Percentiles rank a stretch among this genome's conserved stretches.
These are phyloP conservation scores for Stagonosporopsis tanaceti DNA, from an alignment of 2,329 filamentous ascomycete genomes.

Conservation along the genomic window DNA sequence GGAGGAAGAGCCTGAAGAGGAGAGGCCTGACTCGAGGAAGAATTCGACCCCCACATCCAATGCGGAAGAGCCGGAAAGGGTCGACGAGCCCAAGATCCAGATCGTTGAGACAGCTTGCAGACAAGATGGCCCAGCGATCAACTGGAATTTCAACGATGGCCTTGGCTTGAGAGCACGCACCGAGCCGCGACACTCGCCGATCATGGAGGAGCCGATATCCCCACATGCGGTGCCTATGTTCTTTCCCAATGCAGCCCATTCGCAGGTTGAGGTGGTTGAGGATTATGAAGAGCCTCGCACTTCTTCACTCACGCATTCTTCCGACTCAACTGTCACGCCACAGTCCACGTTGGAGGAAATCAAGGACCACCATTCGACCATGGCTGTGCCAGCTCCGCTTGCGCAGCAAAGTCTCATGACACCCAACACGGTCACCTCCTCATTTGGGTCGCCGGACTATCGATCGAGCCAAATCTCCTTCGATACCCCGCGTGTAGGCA, in stretches of 20 bases:
- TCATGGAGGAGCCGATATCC: conserved; percentile 35
- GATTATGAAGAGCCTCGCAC: conserved; percentile 58
- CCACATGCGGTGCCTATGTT: conserved; percentile 33
- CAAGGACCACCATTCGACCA: conserved; percentile 49
- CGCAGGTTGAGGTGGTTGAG: conserved; percentile 55
- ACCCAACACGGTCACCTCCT: conserved; percentile 67
- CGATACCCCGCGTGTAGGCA: conserved; percentile 76
- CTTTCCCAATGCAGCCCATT: conserved; percentile 25
- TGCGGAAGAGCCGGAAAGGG: conserved; percentile 48
- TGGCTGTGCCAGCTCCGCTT: conserved; percentile 50
- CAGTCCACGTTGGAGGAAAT: conserved; percentile 38
- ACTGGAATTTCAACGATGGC: conserved; percentile 54
- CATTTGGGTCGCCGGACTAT: conserved; percentile 70
- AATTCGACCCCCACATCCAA: conserved; percentile 19
- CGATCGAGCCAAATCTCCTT: conserved; percentile 69
- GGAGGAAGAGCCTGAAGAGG: conserved; percentile 74
- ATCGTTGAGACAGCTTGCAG: conserved; percentile 55
- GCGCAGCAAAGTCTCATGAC: conserved; percentile 65
- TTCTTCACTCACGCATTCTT: conserved; percentile 59
- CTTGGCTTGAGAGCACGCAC: conserved; percentile 43
- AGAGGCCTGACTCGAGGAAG: conserved; percentile 39
- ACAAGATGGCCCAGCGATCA: conserved; percentile 51
- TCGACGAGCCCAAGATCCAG: conserved; percentile 54
- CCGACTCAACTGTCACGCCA: conserved; percentile 57
- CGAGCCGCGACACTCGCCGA: conserved; percentile 21